These are phyloP conservation scores for Diphasiastrum complanatum DNA, from an alignment of 83 land plant species.

Conservation along the genomic window DNA sequence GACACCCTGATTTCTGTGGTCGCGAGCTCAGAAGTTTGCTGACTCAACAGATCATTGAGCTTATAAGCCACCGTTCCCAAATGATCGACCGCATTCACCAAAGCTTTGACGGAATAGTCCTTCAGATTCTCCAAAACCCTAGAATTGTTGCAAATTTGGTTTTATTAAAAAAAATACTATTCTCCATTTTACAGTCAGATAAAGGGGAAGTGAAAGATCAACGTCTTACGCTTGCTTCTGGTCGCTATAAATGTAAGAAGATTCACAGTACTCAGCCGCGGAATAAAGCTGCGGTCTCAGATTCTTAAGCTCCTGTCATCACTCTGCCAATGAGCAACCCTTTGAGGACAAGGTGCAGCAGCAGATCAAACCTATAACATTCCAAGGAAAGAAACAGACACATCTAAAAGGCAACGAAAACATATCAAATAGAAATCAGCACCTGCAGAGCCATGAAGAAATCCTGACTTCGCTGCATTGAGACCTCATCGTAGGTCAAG, in stretches of 20 bases:
- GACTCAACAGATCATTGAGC: slow-evolving; percentile 32
- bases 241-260: slow-evolving; percentile 24
- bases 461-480: too few relatives aligned
- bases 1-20: slow-evolving; percentile 35
- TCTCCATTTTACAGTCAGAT: neutral
- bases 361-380: too few relatives aligned
- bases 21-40: slow-evolving; percentile 28
- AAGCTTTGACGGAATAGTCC: slow-evolving; percentile 46
- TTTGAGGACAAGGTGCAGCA: too few relatives aligned
- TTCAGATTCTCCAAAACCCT: slow-evolving; percentile 47
- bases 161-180: neutral
- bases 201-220: neutral
- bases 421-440: too few relatives aligned
- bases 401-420: too few relatives aligned
- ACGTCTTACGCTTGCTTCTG: slow-evolving; percentile 31
- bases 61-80: slow-evolving; percentile 45
- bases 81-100: slow-evolving; percentile 56
- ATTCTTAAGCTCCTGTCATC: slow-evolving; percentile 31
- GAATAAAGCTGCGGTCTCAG: slow-evolving; percentile 33
- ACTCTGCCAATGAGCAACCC: too few relatives aligned
- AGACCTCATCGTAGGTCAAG: too few relatives aligned
- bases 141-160: neutral
- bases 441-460: too few relatives aligned
- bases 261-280: slow-evolving; percentile 39
- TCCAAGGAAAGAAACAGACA: too few relatives aligned